Conservation (phyloP, 2,329 filamentous ascomycete species). For the Leptographium wingfieldii region DNA sequence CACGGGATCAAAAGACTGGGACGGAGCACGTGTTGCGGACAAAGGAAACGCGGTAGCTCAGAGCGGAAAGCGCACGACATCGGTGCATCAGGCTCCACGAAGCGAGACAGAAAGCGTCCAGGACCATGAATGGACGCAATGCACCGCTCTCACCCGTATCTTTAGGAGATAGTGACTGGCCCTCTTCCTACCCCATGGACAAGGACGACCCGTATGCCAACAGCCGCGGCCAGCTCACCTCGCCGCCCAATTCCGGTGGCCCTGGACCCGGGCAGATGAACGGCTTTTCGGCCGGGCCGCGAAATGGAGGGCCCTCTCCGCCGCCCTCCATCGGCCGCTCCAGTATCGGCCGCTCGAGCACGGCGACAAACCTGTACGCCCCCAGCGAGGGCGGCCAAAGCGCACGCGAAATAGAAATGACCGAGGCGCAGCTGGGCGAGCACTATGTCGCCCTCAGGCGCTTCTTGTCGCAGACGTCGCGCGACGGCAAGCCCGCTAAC, state of each 20-base stretch:
- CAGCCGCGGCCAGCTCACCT: conserved; percentile 48
- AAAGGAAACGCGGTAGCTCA: not conserved
- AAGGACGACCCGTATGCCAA: conserved; percentile 40
- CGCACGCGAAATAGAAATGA: conserved; percentile 41
- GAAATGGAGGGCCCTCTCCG: conserved; percentile 59
- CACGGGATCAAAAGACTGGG: not conserved
- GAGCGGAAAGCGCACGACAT: not conserved
- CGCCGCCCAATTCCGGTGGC: conserved; percentile 57
- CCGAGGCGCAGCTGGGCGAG: conserved; percentile 53
- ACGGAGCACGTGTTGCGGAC: not conserved
- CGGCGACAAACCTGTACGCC: conserved; percentile 59
- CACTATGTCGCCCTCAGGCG: conserved; percentile 72
- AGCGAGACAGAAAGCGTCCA: not conserved
- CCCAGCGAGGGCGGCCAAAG: conserved; percentile 53
- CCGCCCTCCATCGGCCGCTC: conserved; percentile 79
- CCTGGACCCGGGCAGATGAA: conserved; percentile 46
- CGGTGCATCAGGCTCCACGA: not conserved
- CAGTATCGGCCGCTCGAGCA: conserved; percentile 75
- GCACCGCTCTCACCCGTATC: conserved; percentile 72
- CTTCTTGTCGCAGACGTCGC: conserved; percentile 57
- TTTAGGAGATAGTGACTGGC: conserved; percentile 75
- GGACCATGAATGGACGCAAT: conserved; percentile 59
- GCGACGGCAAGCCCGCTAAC: conserved; percentile 61
- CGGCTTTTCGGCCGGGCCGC: conserved; percentile 42
- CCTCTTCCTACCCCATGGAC: conserved; percentile 44